Percentiles rank a stretch among this genome's conserved stretches.
phyloP scores from a whole-genome alignment of 2,329 filamentous ascomycete genomes.

The Aspergillus ruber region DNA sequence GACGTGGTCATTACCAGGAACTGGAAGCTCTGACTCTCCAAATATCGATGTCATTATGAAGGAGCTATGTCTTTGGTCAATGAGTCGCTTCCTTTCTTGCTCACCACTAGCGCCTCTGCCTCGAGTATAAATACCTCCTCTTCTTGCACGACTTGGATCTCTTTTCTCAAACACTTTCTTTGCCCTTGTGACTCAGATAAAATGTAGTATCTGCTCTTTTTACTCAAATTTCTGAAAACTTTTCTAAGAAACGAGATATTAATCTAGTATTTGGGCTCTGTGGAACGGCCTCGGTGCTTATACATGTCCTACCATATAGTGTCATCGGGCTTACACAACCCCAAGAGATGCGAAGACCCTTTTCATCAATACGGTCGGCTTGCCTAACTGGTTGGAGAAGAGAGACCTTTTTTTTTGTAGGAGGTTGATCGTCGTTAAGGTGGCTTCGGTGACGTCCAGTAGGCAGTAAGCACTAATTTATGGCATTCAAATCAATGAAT shows the following conservation, averaged over 20 bases:
- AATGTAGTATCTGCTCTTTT: conserved; percentile 97
- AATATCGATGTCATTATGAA: too few relatives aligned
- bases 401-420: conserved; percentile 16
- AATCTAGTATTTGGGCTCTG: conserved; percentile 67
- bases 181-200: conserved; percentile 68
- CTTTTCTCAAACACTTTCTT: conserved; percentile 45
- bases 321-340: conserved; percentile 71
- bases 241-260: conserved; percentile 63
- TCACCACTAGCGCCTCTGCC: too few relatives aligned
- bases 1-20: too few relatives aligned
- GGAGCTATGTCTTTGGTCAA: too few relatives aligned
- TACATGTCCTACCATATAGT: conserved; percentile 60
- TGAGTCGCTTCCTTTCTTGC: too few relatives aligned
- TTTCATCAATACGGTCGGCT: conserved; percentile 56
- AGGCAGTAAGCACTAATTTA: too few relatives aligned
- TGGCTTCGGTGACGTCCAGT: too few relatives aligned
- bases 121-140: conserved; percentile 26
- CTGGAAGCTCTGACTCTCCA: too few relatives aligned
- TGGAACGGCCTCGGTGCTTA: conserved; percentile 63
- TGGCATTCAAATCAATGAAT: too few relatives aligned
- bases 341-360: conserved; percentile 61
- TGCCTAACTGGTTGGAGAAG: conserved; percentile 54
- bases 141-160: conserved; percentile 22
- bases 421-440: too few relatives aligned
- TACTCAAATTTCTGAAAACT: conserved; percentile 91